Base-by-base conservation (phyloP, 331 rosid genomes). In the Stylosanthes scabra region DNA sequence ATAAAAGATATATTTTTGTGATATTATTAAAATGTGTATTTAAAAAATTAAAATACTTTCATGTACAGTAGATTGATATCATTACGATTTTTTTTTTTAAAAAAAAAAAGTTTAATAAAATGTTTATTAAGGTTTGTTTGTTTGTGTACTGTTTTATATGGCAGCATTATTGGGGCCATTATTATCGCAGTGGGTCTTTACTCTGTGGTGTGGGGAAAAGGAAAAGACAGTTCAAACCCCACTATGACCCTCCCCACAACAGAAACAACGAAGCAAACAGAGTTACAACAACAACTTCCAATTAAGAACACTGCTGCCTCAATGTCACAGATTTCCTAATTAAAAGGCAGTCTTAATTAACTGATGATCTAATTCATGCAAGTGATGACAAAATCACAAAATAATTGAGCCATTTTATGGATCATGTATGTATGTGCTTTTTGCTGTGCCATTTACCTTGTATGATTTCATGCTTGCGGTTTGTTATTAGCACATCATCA, bases 131-230 rank as follows among this genome's bases (percentile, higher is more conserved):
- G n/a, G n/a, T n/a, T n/a, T n/a, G n/a, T n/a, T 1, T 11, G 5
- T 70, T 0, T 62, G 2, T 52, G 1, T 51, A 25, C 25, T 50
- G 5, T n/a, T 62, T n/a, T 2, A 45, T 3, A 59, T 29, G 0
- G 62, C 62, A 91, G 94, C 31, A 45, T 88, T 8, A 69, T 88
- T 55, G 91, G 95, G 70, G 92, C 76, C 9, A 16, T 84, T 16
- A 60, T 88, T 39, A 89, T 91, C 14, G 86, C 84, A 58, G 5
- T 82, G 9, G 90, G 93, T 45, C 84, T 86, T 9, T 88, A 88
- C 52, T 51, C 78, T 12, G 90, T 88, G 28, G 84, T 88, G 68
- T 88, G 90, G 93, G 90, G 97, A 4, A 91, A 91, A 83, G 75
- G 71, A 76, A 91, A 91, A 79, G 97, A 88, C 70, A 49, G 76